Evolutionary conservation across 2,329 filamentous ascomycete genomes (phyloP).

Genomic region (Myriosclerotinia curreyana): DNA sequence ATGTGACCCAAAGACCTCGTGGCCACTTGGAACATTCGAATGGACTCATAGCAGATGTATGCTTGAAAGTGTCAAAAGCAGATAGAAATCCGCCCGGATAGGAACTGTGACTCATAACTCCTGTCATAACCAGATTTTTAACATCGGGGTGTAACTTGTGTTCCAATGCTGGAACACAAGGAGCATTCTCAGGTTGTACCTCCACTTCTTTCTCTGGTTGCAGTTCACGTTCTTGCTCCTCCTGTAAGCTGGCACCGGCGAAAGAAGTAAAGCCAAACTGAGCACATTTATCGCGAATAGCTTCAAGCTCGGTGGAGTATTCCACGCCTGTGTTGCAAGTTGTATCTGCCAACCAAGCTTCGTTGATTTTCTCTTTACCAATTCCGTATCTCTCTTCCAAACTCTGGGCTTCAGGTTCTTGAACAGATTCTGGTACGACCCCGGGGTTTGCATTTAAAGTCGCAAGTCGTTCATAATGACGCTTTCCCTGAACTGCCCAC

Average conservation of each 20-base stretch:
- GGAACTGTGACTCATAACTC: too few relatives aligned
- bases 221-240: constrained; percentile 69
- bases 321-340: not conserved
- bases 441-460: not conserved
- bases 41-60: constrained; percentile 43
- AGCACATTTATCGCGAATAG: constrained; percentile 38
- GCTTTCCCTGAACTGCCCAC: constrained; percentile 59
- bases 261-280: constrained; percentile 41
- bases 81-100: too few relatives aligned
- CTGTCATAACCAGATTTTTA: constrained; percentile 41
- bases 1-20: constrained; percentile 46
- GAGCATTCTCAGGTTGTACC: constrained; percentile 51
- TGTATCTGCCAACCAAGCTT: constrained; percentile 8
- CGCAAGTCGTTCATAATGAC: constrained; percentile 43
- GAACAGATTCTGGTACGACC: constrained; percentile 36
- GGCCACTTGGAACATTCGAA: constrained; percentile 44
- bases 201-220: constrained; percentile 62
- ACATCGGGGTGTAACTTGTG: constrained; percentile 49
- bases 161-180: constrained; percentile 39
- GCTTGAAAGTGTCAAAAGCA: constrained; percentile 32
- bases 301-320: constrained; percentile 5
- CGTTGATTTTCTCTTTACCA: not conserved
- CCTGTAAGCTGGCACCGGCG: constrained; percentile 46
- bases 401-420: constrained; percentile 54
- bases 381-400: constrained; percentile 51